Evolutionary conservation across 176 grass and related monocot species (phyloP).

Genomic region (Ensete ventricosum): DNA sequence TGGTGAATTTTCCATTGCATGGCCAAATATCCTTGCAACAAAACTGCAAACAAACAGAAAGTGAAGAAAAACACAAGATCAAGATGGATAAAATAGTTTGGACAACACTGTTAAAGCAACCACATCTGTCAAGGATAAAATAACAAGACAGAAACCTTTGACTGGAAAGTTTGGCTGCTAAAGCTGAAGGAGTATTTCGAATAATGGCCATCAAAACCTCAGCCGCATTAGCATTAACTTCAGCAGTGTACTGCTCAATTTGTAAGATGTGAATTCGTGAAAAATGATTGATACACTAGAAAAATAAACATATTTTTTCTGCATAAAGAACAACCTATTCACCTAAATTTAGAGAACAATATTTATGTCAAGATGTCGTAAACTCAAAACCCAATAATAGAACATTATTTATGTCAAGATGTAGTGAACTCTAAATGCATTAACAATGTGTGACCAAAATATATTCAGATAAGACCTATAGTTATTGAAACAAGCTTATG

Average conservation of each 20-base stretch:
- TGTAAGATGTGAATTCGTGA: background rate
- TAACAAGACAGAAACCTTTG: constrained; percentile 9
- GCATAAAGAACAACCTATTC: background rate
- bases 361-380: background rate
- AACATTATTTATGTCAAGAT: background rate
- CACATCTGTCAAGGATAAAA: background rate
- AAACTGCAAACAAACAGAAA: constrained; percentile 12
- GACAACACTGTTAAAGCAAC: background rate
- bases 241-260: constrained; percentile 13
- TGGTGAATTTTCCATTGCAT: constrained; percentile 13
- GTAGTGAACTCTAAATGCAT: background rate
- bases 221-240: constrained; percentile 25
- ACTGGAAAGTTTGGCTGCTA: constrained; percentile 25
- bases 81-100: background rate
- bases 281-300: background rate
- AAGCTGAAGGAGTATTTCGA: constrained; percentile 23
- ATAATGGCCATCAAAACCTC: constrained; percentile 20
- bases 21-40: constrained; percentile 18
- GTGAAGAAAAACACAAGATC: background rate
- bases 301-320: background rate
- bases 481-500: background rate
- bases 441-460: background rate
- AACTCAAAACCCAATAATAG: background rate
- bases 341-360: no score
- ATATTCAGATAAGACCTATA: no score